These are phyloP conservation scores for Thecaphora thlaspeos DNA, from an alignment of 1,284 basidiomycete genomes.

Conservation along the genomic window DNA sequence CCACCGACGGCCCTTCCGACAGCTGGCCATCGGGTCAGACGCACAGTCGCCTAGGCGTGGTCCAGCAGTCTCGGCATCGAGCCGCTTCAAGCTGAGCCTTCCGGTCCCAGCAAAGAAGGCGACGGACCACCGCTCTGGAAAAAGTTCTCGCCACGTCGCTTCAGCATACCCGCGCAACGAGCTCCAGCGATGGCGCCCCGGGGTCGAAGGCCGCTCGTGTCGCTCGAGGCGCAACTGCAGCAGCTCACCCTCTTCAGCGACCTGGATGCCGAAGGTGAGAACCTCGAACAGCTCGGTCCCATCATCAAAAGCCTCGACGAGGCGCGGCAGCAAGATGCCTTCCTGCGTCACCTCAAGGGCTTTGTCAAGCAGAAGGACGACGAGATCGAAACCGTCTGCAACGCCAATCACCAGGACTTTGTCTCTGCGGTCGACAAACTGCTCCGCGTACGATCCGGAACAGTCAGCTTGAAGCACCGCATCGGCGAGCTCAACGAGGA, in stretches of 20 bases:
- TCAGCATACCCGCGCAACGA: no score
- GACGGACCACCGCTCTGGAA: no score
- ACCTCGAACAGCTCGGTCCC: conserved; percentile 57
- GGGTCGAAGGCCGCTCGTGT: conserved; percentile 42
- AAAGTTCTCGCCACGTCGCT: no score
- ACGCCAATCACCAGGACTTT: conserved; percentile 96
- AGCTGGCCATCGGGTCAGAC: no score
- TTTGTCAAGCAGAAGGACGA: conserved; percentile 90
- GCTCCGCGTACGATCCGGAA: conserved; percentile 80
- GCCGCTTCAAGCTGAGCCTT: no score
- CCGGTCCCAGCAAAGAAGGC: no score
- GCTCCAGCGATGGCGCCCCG: conserved; percentile 27
- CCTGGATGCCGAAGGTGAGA: conserved; percentile 50
- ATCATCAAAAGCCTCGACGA: conserved; percentile 69
- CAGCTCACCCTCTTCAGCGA: conserved; percentile 56
- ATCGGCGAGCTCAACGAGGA: conserved; percentile 65
- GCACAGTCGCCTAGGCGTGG: no score
- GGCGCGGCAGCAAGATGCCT: conserved; percentile 84
- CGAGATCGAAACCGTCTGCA: conserved; percentile 94
- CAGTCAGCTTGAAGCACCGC: conserved; percentile 62
- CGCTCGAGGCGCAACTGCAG: conserved; percentile 55
- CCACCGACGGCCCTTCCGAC: no score
- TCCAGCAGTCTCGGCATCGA: no score
- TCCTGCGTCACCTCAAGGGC: conserved; percentile 77
- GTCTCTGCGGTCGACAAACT: conserved; percentile 92